Percentiles rank a stretch among this genome's conserved stretches.
Conservation (phyloP, 2,329 filamentous ascomycete species). For the Aspergillus sp. region DNA sequence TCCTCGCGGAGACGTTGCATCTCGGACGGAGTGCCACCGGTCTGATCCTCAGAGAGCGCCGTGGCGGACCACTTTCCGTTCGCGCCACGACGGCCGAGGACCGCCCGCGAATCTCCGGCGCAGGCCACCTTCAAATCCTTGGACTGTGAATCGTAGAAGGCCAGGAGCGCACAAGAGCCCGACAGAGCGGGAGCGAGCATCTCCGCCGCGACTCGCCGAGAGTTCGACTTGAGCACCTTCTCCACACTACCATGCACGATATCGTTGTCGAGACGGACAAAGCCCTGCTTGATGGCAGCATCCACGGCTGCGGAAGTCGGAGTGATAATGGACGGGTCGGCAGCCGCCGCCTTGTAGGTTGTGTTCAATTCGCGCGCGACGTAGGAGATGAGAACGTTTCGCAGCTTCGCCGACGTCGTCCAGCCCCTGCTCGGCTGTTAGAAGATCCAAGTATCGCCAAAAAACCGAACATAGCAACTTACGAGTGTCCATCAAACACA, state of each 20-base stretch:
- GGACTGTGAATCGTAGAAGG: constrained; percentile 88
- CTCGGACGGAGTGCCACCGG: constrained; percentile 83
- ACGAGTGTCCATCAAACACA: constrained; percentile 96
- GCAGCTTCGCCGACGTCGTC: constrained; percentile 95
- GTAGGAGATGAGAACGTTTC: constrained; percentile 86
- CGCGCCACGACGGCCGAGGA: constrained; percentile 73
- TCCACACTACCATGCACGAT: constrained; percentile 92
- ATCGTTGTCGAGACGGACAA: constrained; percentile 84
- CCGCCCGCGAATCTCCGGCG: constrained; percentile 93
- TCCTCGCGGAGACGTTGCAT: constrained; percentile 76
- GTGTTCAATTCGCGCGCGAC: constrained; percentile 90
- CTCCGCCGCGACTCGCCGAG: constrained; percentile 87
- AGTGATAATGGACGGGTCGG: constrained; percentile 55
- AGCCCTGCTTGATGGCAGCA: constrained; percentile 86
- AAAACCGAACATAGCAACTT: constrained; percentile 35
- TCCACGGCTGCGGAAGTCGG: constrained; percentile 82
- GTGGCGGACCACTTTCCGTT: constrained; percentile 93
- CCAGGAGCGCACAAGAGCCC: constrained; percentile 93
- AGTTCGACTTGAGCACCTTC: constrained; percentile 84
- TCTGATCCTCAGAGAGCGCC: constrained; percentile 88
- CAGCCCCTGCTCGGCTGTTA: constrained; percentile 65
- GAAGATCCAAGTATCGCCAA: background rate
- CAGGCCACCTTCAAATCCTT: constrained; percentile 91
- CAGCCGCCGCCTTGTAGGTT: constrained; percentile 76
- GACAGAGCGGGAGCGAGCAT: constrained; percentile 89